phyloP scores from a whole-genome alignment of 1,284 basidiomycete species.

The Papiliotrema laurentii region DNA sequence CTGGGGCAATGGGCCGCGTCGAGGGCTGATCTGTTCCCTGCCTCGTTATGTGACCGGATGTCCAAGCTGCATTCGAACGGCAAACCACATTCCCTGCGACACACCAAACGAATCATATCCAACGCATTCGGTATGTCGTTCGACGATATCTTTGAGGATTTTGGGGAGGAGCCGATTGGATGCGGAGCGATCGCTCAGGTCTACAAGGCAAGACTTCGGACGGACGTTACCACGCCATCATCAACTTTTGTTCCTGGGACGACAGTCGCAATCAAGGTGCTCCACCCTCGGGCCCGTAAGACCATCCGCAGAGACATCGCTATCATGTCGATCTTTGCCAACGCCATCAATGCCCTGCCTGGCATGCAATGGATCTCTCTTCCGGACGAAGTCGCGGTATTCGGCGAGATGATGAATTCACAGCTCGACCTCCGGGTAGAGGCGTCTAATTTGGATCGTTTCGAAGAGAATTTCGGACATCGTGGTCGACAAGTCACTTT shows the following conservation, averaged over 20 bases:
- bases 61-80: slow-evolving; percentile 86
- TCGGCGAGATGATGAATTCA: slow-evolving; percentile 95
- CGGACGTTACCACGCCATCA: slow-evolving; percentile 14
- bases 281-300: slow-evolving; percentile 80
- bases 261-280: slow-evolving; percentile 86
- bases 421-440: slow-evolving; percentile 91
- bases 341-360: slow-evolving; percentile 70
- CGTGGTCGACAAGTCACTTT: slow-evolving; percentile 79
- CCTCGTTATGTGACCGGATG: slow-evolving; percentile 80
- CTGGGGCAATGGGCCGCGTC: slow-evolving; percentile 98
- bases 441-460: slow-evolving; percentile 77
- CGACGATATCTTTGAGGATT: slow-evolving; percentile 86
- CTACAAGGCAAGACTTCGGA: slow-evolving; percentile 22
- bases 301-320: slow-evolving; percentile 82
- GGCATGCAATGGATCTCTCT: slow-evolving; percentile 96
- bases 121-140: slow-evolving; percentile 77
- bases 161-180: slow-evolving; percentile 82
- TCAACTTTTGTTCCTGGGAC: not conserved
- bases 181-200: slow-evolving; percentile 94
- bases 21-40: slow-evolving; percentile 88
- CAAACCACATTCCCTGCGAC: slow-evolving; percentile 71
- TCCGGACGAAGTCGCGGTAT: slow-evolving; percentile 91
- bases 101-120: slow-evolving; percentile 82
- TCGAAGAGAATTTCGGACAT: slow-evolving; percentile 77
- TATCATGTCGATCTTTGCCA: slow-evolving; percentile 90